Conservation (phyloP, 179 eudicot species). For the Spinacia oleracea region DNA sequence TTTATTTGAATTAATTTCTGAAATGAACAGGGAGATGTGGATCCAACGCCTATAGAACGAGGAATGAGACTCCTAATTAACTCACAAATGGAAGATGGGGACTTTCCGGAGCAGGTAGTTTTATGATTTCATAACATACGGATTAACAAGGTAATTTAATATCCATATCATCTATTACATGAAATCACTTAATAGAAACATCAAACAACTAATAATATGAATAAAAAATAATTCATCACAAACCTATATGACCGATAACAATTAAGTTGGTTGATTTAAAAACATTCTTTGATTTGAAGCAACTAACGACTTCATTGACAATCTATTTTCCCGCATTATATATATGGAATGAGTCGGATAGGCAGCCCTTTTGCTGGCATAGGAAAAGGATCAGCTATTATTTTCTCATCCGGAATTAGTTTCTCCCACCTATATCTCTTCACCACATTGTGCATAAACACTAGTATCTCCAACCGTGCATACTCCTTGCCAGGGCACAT, state of each 20-base stretch:
- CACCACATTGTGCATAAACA: conserved; percentile 38
- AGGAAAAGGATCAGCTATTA: conserved; percentile 33
- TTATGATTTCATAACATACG: too few relatives aligned
- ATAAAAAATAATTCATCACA: background rate
- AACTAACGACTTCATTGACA: background rate
- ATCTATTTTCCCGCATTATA: background rate
- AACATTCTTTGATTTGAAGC: background rate
- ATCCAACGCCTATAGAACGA: conserved; percentile 50
- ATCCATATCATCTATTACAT: too few relatives aligned
- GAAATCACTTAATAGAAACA: too few relatives aligned
- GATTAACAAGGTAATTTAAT: too few relatives aligned
- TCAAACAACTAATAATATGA: too few relatives aligned
- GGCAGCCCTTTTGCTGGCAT: conserved; percentile 34
- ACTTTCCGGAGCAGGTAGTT: conserved; percentile 67
- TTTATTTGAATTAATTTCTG: background rate
- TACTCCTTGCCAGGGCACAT: conserved; percentile 43
- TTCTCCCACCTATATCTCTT: conserved; percentile 39
- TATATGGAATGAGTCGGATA: conserved; percentile 27
- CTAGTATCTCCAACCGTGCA: conserved; percentile 34
- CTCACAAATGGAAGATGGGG: conserved; percentile 63
- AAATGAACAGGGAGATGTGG: conserved; percentile 42
- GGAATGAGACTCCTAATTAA: conserved; percentile 56
- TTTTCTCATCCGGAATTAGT: conserved; percentile 25
- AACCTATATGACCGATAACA: too few relatives aligned
- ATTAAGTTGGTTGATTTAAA: background rate